A percentile compares a stretch with the other conserved stretches of the same genome.
These are phyloP conservation scores for Globisporangium middletonii DNA, from an alignment of 352 stramenopile genomes.

Conservation along the genomic window DNA sequence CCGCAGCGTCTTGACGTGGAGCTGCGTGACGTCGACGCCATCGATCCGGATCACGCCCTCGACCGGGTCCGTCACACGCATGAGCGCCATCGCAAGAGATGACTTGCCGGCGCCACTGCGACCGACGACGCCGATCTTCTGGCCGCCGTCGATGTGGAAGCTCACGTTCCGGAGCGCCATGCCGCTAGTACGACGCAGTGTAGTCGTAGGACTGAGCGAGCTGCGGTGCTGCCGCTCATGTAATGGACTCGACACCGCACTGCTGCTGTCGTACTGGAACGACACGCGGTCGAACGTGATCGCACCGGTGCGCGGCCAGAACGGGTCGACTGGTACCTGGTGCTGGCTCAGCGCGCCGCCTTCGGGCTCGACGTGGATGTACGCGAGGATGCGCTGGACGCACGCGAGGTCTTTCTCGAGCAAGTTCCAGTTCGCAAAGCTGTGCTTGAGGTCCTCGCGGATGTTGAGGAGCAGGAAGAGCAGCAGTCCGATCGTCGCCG, in stretches of 20 bases:
- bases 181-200: neutral
- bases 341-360: neutral
- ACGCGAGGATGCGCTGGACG: conserved; percentile 38
- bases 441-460: conserved; percentile 13
- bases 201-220: conserved; percentile 25
- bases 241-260: neutral
- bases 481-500: conserved; percentile 27
- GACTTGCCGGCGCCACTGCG: conserved; percentile 62
- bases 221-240: neutral
- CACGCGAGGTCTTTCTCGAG: conserved; percentile 25
- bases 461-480: conserved; percentile 43
- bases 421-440: conserved; percentile 26
- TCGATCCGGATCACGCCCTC: conserved; percentile 84
- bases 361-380: conserved; percentile 16
- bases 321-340: conserved; percentile 18
- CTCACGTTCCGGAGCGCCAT: conserved; percentile 42
- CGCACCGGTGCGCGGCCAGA: conserved; percentile 20
- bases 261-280: conserved; percentile 16
- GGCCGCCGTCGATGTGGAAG: conserved; percentile 33
- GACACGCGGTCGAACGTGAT: conserved; percentile 29
- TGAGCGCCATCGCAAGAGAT: conserved; percentile 49
- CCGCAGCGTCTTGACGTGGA: conserved; percentile 34
- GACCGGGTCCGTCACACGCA: conserved; percentile 31
- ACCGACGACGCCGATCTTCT: conserved; percentile 56
- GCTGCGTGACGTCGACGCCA: conserved; percentile 63